A percentile compares a stretch with the other conserved stretches of the same genome.
Conservation (phyloP, 306 rosid species). For the Prunus davidiana region DNA sequence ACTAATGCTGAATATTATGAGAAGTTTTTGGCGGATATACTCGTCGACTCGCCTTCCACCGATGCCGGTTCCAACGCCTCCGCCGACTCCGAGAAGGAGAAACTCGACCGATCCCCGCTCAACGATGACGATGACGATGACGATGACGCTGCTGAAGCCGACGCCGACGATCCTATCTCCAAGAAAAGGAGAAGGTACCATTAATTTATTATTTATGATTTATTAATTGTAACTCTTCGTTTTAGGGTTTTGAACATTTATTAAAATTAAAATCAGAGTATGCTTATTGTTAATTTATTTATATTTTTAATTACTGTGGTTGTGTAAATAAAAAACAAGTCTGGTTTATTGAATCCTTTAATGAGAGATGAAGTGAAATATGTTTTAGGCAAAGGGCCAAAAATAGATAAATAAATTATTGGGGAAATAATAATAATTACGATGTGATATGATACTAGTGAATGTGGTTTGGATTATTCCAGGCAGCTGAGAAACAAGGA, state of each 20-base stretch:
- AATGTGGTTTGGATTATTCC: slow-evolving; percentile 19
- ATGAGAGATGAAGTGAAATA: background rate
- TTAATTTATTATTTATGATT: background rate
- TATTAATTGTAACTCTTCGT: background rate
- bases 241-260: background rate
- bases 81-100: slow-evolving; percentile 30
- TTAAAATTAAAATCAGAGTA: background rate
- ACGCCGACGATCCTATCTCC: slow-evolving; percentile 36
- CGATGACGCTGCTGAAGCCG: background rate
- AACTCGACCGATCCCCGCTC: slow-evolving; percentile 15
- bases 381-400: no score
- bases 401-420: background rate
- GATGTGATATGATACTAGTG: background rate
- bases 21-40: slow-evolving; percentile 43
- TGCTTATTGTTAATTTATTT: background rate
- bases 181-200: slow-evolving; percentile 62
- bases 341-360: background rate
- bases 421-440: background rate
- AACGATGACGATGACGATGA: background rate
- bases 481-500: slow-evolving; percentile 93
- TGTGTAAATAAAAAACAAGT: background rate
- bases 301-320: background rate
- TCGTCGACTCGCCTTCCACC: slow-evolving; percentile 29
- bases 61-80: slow-evolving; percentile 29
- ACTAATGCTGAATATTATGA: slow-evolving; percentile 20